Evolutionary conservation across 306 rosid species (phyloP).

Genomic region (Vigna hirtella): DNA sequence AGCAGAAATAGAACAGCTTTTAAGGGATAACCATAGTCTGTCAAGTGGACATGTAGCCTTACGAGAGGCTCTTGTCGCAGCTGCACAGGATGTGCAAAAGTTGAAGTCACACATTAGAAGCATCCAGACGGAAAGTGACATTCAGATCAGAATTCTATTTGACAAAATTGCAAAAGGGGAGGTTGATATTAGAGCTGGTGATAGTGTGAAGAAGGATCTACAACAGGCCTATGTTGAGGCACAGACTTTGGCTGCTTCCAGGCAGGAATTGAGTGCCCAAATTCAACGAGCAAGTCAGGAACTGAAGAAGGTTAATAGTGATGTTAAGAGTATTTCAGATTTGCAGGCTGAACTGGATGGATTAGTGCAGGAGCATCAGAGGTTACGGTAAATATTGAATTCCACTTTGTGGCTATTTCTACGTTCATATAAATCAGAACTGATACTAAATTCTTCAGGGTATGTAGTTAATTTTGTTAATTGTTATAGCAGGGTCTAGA

Average conservation of each 20-base stretch:
- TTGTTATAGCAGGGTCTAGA: not conserved
- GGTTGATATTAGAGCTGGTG: slow-evolving; percentile 66
- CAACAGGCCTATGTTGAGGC: slow-evolving; percentile 75
- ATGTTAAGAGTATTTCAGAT: slow-evolving; percentile 62
- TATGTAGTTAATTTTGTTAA: slow-evolving; percentile 5
- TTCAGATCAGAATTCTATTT: slow-evolving; percentile 71
- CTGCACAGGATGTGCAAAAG: slow-evolving; percentile 70
- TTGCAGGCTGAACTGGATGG: slow-evolving; percentile 68
- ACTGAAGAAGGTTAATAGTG: slow-evolving; percentile 60
- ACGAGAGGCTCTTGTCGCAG: slow-evolving; percentile 68
- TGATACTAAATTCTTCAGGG: slow-evolving; percentile 18
- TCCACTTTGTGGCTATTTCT: slow-evolving; percentile 26
- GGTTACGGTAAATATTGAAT: slow-evolving; percentile 66
- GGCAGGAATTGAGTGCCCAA: slow-evolving; percentile 64
- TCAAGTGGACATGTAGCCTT: slow-evolving; percentile 65
- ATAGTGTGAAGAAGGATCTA: slow-evolving; percentile 71
- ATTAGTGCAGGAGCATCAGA: slow-evolving; percentile 70
- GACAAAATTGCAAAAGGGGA: slow-evolving; percentile 82
- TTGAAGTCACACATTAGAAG: slow-evolving; percentile 80
- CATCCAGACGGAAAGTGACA: slow-evolving; percentile 81
- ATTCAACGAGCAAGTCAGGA: slow-evolving; percentile 65
- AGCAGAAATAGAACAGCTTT: slow-evolving; percentile 70
- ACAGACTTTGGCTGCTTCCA: slow-evolving; percentile 59
- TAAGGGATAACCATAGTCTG: slow-evolving; percentile 72
- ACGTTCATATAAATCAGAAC: slow-evolving; percentile 33